Base-by-base conservation (phyloP, 1,139 yeast genomes). In the Taphrina flavorubra region DNA sequence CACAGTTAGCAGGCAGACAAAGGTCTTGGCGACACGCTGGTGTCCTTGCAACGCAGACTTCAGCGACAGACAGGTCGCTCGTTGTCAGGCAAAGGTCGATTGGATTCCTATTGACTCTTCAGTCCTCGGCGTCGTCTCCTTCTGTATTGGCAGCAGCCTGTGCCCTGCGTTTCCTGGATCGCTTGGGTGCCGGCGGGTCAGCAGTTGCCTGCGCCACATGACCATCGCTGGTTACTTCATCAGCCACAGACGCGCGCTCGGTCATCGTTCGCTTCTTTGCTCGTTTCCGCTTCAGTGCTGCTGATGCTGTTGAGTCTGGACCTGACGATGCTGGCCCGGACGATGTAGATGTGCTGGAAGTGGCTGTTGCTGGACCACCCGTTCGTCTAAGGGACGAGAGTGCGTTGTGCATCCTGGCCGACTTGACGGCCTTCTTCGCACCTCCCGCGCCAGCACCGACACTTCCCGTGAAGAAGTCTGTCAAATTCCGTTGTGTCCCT, bases 401-500 rank as follows among this genome's bases (percentile, higher is more conserved):
- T 14, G 62, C 62, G 46, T 58, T 58, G 42, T 58, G 62, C 62
- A 58, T 58, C 53, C 62, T 58, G 11, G 62, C 18, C 1, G 62
- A 58, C 53, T 58, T 58, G 20, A 58, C 62, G 2, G 53, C 62
- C 53, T 58, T 58, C 47, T 16, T 18, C n/a, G 49, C 13, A n/a
- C 61, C 60, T 5, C 37, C 69, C 5, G 65, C 67, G 3, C 62
- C 67, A 11, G 65, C 69, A 31, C 64, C 66, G 13, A 69, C 61
- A 25, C 63, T 51, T 8, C 68, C 71, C 31, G 47, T 25, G 47
- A 86, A 87, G 74, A 87, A 87, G 73, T 86, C 89, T 1, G 82
- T 83, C 59, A 87, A 76, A 0, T 86, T 85, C 1, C 84, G 79
- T 73, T 87, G 90, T 18, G 83, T 81, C 0, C 87, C 86, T 71